These are phyloP conservation scores for Pyricularia grisea DNA, from an alignment of 2,329 filamentous ascomycete genomes.

Conservation along the genomic window DNA sequence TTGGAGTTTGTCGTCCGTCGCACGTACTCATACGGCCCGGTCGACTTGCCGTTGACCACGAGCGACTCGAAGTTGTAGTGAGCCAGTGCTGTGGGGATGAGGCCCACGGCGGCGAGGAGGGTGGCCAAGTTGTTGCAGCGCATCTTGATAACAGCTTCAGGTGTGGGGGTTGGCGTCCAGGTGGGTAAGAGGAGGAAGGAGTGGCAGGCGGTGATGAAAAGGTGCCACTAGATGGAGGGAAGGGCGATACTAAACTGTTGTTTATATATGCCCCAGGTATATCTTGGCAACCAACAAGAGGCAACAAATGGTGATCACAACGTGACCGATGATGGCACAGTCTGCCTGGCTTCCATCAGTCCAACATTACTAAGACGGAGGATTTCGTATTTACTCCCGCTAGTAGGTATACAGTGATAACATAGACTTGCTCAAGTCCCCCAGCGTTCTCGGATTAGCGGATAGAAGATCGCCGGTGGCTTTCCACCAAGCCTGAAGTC, in stretches of 20 bases:
- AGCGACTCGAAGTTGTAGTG: constrained; percentile 6
- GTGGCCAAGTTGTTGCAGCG: constrained; percentile 1
- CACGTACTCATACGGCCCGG: constrained; percentile 12
- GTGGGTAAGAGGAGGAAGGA: neutral
- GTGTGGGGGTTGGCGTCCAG: too few relatives aligned
- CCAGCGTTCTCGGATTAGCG: neutral
- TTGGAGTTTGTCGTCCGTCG: constrained; percentile 18
- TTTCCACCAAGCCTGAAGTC: neutral
- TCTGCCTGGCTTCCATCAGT: neutral
- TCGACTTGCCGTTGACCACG: constrained; percentile 12
- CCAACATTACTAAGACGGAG: neutral
- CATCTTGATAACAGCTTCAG: neutral
- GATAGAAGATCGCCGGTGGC: neutral
- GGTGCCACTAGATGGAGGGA: neutral
- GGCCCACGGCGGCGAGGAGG: constrained; percentile 1
- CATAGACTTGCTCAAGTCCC: neutral
- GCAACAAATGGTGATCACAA: neutral
- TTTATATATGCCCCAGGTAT: neutral
- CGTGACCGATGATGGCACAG: neutral
- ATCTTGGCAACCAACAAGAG: neutral
- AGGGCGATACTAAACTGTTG: neutral
- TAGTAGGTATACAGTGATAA: neutral
- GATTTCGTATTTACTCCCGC: neutral
- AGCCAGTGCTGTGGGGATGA: neutral
- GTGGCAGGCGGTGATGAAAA: neutral